Conservation (phyloP, 768 basidiomycete species). For the Omphalotus guepiniiformis region DNA sequence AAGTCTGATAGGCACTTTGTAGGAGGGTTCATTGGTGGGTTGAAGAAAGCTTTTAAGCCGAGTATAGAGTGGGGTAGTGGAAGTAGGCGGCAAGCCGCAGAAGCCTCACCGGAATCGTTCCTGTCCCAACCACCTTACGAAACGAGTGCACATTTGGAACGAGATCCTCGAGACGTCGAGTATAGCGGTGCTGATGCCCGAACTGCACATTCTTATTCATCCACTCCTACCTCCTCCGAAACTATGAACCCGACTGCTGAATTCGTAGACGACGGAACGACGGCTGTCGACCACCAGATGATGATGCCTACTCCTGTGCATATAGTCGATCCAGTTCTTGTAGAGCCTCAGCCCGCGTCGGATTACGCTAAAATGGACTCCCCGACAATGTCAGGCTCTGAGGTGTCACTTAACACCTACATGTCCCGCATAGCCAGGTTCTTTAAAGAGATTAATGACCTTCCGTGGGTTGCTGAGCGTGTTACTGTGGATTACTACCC, state of each 20-base stretch:
- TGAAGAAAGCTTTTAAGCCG: slow-evolving; percentile 5
- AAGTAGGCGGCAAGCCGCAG: neutral
- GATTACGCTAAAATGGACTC: slow-evolving; percentile 49
- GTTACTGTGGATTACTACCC: slow-evolving; percentile 44
- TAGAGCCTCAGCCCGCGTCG: slow-evolving; percentile 36
- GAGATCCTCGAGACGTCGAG: neutral
- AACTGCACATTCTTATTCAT: neutral
- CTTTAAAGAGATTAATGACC: slow-evolving; percentile 26
- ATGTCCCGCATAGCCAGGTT: slow-evolving; percentile 32
- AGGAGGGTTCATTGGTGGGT: slow-evolving; percentile 5
- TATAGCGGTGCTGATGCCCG: neutral
- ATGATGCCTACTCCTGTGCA: slow-evolving; percentile 14
- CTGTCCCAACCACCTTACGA: slow-evolving; percentile 1
- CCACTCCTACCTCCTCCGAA: neutral
- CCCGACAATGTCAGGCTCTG: slow-evolving; percentile 34
- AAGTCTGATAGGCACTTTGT: slow-evolving; percentile 1
- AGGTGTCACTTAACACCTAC: slow-evolving; percentile 27
- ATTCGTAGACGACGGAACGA: slow-evolving; percentile 10
- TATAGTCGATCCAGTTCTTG: slow-evolving; percentile 31
- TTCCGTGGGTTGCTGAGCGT: slow-evolving; percentile 43
- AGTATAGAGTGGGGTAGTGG: no score
- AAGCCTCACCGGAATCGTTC: slow-evolving; percentile 5
- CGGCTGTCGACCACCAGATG: slow-evolving; percentile 15
- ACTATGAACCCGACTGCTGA: neutral
- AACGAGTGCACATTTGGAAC: neutral